Percentiles rank a stretch among this genome's conserved stretches.
phyloP scores from a whole-genome alignment of 2,329 filamentous ascomycete species.

The Colletotrichum tofieldiae region DNA sequence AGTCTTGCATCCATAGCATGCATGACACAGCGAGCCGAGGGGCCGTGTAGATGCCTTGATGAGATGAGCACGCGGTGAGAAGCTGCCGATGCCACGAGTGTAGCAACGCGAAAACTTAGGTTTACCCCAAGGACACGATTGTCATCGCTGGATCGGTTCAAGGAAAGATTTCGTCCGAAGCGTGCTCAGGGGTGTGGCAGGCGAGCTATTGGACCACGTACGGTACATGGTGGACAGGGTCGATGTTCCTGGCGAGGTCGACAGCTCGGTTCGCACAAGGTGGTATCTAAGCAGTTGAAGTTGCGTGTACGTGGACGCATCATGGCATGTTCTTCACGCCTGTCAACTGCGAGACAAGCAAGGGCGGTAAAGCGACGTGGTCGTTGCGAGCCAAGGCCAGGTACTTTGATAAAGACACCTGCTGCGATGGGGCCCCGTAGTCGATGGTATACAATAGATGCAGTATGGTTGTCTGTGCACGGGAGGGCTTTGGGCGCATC shows the following conservation, averaged over 20 bases:
- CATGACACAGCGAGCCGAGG: not conserved
- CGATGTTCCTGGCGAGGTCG: not conserved
- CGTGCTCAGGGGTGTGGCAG: too few species aligned
- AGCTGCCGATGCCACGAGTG: not conserved
- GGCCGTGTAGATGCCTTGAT: not conserved
- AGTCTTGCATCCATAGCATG: not conserved
- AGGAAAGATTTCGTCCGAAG: not conserved
- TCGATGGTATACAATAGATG: not conserved
- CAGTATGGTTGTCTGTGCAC: constrained; percentile 7
- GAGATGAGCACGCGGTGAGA: not conserved
- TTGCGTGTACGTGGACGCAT: not conserved
- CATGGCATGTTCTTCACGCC: not conserved
- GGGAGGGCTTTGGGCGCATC: constrained; percentile 9
- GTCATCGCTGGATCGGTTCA: not conserved
- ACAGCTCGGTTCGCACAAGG: not conserved
- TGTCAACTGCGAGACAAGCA: not conserved
- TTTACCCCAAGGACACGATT: not conserved
- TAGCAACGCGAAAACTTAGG: not conserved
- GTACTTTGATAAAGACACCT: not conserved
- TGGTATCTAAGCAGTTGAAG: not conserved
- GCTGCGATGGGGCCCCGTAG: not conserved
- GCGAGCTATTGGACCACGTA: not conserved
- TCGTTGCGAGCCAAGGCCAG: not conserved
- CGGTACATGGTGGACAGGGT: not conserved
- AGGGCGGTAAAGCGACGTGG: not conserved